Conservation (phyloP, 2,329 filamentous ascomycete genomes). For the Diaporthe sp. region DNA sequence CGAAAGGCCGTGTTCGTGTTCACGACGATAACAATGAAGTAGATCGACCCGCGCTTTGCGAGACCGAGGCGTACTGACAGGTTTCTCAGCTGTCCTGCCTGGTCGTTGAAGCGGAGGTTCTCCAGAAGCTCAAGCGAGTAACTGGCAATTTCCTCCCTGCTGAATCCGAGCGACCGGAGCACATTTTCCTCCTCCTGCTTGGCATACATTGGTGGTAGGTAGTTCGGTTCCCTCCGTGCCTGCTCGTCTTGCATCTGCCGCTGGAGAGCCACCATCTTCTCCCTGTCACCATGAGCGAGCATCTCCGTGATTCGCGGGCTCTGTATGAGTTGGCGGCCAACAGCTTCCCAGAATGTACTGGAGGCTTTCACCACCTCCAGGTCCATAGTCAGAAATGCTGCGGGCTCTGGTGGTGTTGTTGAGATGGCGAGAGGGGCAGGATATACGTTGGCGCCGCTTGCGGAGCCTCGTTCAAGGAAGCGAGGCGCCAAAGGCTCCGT, state of each 20-base stretch:
- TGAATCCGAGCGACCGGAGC: constrained; percentile 67
- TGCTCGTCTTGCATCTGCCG: constrained; percentile 69
- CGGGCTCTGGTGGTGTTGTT: constrained; percentile 60
- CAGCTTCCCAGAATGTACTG: constrained; percentile 65
- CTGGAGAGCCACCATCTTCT: constrained; percentile 64
- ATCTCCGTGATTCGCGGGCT: constrained; percentile 67
- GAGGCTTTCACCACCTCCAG: constrained; percentile 71
- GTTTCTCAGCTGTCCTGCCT: constrained; percentile 64
- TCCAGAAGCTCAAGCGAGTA: constrained; percentile 67
- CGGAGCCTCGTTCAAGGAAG: constrained; percentile 64
- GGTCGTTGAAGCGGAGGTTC: constrained; percentile 64
- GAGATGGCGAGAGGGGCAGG: constrained; percentile 57
- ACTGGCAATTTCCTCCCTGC: constrained; percentile 63
- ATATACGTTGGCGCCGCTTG: constrained; percentile 63
- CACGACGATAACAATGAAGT: constrained; percentile 69
- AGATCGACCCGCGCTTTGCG: constrained; percentile 72
- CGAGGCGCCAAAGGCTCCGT: constrained; percentile 61
- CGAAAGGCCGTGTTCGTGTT: constrained; percentile 51
- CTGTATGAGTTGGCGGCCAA: constrained; percentile 61
- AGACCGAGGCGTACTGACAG: constrained; percentile 67
- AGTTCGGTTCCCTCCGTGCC: constrained; percentile 69
- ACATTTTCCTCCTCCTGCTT: constrained; percentile 66
- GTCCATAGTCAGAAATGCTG: constrained; percentile 70
- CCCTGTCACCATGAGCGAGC: constrained; percentile 63
- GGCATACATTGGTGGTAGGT: constrained; percentile 73